Conservation (phyloP, 257 asterid species). For the Buddleja alternifolia region DNA sequence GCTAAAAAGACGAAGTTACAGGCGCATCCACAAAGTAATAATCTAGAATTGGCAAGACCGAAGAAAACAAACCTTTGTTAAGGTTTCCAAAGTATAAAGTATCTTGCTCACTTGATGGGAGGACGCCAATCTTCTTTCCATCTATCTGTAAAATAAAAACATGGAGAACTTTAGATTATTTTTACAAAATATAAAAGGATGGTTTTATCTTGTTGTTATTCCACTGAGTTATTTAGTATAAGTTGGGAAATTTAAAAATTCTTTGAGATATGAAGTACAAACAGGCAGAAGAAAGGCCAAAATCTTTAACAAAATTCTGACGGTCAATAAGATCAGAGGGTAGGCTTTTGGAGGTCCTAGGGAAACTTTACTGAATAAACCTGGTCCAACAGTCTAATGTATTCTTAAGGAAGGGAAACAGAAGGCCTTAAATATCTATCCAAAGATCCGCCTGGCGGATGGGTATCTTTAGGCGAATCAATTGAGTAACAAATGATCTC, state of each 20-base stretch:
- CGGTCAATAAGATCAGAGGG: too few species aligned
- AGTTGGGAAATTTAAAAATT: background rate
- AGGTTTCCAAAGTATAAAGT: conserved; percentile 82
- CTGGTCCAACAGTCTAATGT: too few species aligned
- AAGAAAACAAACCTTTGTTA: conserved; percentile 71
- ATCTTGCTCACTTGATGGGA: conserved; percentile 76
- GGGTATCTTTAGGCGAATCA: background rate
- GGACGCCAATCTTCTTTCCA: conserved; percentile 87
- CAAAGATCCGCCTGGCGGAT: background rate
- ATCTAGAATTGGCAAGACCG: conserved; percentile 12
- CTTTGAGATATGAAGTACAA: background rate
- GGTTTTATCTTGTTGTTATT: background rate
- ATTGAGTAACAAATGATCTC: background rate
- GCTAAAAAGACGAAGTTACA: background rate
- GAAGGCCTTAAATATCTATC: too few species aligned
- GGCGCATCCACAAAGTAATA: conserved; percentile 1
- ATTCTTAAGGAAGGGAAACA: too few species aligned
- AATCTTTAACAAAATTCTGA: background rate
- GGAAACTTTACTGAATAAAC: too few species aligned
- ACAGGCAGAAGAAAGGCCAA: too few species aligned
- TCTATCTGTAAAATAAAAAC: conserved; percentile 58
- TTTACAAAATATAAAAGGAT: background rate
- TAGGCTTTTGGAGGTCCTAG: too few species aligned
- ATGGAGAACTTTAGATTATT: background rate
- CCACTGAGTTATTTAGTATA: background rate